phyloP scores from a whole-genome alignment of 1,284 basidiomycete species.

The Cutaneotrichosporon arboriforme region DNA sequence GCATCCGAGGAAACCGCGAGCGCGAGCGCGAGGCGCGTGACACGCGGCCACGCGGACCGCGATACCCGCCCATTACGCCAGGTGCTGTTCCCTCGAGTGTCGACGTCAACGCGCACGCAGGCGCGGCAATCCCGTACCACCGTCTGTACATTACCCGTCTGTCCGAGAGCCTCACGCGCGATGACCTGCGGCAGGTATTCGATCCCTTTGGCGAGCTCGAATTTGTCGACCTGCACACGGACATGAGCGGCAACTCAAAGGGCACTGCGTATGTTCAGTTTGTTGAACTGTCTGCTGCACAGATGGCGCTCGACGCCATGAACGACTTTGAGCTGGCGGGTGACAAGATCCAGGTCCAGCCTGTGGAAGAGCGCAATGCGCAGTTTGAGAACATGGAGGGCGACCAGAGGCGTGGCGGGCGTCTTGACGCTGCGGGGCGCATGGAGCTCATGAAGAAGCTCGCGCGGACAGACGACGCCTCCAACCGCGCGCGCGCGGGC shows the following conservation, averaged over 20 bases:
- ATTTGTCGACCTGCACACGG: conserved; percentile 94
- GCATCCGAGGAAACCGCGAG: conserved; percentile 8
- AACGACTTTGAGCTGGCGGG: conserved; percentile 96
- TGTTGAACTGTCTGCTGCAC: conserved; percentile 80
- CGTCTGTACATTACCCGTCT: conserved; percentile 95
- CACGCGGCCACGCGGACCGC: not conserved
- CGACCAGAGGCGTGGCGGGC: conserved; percentile 57
- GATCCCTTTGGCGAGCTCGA: conserved; percentile 96
- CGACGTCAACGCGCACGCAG: conserved; percentile 43
- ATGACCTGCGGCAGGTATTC: conserved; percentile 96
- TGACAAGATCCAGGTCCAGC: conserved; percentile 78
- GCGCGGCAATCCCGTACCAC: conserved; percentile 51
- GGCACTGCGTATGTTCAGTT: conserved; percentile 99
- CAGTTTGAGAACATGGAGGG: conserved; percentile 6
- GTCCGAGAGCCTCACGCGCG: conserved; percentile 91
- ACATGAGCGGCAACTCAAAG: conserved; percentile 57
- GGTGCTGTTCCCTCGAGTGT: conserved; percentile 2
- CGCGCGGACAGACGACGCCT: conserved; percentile 58
- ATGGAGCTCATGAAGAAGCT: conserved; percentile 99
- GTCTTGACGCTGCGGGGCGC: conserved; percentile 82
- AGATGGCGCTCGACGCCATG: conserved; percentile 96
- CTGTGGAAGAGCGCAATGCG: conserved; percentile 63
- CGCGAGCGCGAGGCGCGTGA: conserved; percentile 9
- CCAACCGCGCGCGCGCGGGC: conserved; percentile 3
- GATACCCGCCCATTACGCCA: conserved; percentile 37